Evolutionary conservation across 176 grass and related monocot genomes (phyloP), one percentile per base, ranked within the genome.

Genomic region (Oropetium thomaeum): DNA sequence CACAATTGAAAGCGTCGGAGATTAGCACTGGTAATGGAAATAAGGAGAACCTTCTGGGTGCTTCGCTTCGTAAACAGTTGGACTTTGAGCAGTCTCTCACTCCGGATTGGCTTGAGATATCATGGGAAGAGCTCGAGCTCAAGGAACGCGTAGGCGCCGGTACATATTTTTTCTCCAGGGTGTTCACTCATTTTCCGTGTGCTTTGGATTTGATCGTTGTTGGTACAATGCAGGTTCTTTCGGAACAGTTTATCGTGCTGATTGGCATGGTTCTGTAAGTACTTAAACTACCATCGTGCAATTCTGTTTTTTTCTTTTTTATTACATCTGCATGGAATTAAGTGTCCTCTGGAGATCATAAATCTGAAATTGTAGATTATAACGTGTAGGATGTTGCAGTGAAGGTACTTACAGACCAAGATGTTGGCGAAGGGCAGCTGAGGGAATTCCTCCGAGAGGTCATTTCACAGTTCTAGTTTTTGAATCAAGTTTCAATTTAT

Each of bases 381-480:
- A 41, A 13, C 55, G 2, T 86, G 78, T 78, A 97, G 94, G 94
- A 97, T 87, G 90, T 97, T 85, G 94, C 94, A 10, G 94, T 97
- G 16, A 97, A 97, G 76, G 86, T 97, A 30, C 90, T 97, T 79
- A 81, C 72, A 4, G 88, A 93, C 28, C 94, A 97, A 80, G 90
- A 79, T 73, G 87, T 89, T 4, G 73, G 75, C 2, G 86, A 97
- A 67, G 74, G 81, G 54, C 86, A 93, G 67, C 53, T 93, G 23
- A 97, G 83, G 68, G 94, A 97, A 83, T 93, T 97, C 58, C 74
- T 97, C 19, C 89, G 94, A 89, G 94, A 97, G 90, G 90, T 97
- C 23, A 37, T 15, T 32, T 71, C 39, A 31, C 22, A 32, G 23
- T 55, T 70, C 14, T 17, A n/a, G 4, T 51, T 74, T 10, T 66